Evolutionary conservation across 176 grass and related monocot genomes (phyloP), one percentile per base, ranked within the genome.

Genomic region (Oryza glaberrima): DNA sequence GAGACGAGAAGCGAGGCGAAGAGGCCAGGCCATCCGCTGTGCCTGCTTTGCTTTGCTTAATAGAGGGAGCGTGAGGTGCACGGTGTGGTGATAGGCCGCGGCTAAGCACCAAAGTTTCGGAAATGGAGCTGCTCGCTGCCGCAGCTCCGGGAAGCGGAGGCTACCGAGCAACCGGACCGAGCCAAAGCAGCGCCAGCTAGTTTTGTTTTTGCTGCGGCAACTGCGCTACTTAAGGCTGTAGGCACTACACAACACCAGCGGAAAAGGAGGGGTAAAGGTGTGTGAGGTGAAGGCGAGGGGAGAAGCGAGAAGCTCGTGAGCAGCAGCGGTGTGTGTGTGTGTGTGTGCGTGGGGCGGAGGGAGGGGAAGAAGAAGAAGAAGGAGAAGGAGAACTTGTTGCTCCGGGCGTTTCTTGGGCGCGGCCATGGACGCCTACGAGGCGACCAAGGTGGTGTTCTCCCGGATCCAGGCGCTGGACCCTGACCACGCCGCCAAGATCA

Each of bases 401-500:
- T 23, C 58, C 48, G 17, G 65, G 74, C 66, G 68, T 73, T 54
- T 74, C 81, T 78, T 73, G 60, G 70, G 41, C 28, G 70, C 77
- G 77, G 74, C 79, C 89, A 97, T 97, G 91, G 94, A 97, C 88
- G 92, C 92, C 23, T 97, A 92, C 86, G 94, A 97, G 77, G 94
- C 92, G 65, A 97, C 94, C 75, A 94, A 90, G 85, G 86, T 97
- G 28, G 94, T 97, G 67, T 91, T 97, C 89, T 97, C 94, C 46
- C 90, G 94, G 88, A 94, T 97, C 87, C 94, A 98, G 81, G 73
- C 51, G 52, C 87, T 98, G 72, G 95, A 95, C 69, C 95, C 93
- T 48, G 91, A 98, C 81, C 84, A 98, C 83, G 95, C 95, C 30
- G 86, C 92, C 87, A 93, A 90, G 88, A 98, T 98, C 88, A 95